Evolutionary conservation across 441 rosid genomes (phyloP), one percentile per base, ranked within the genome.

Genomic region (Daphne laureola): DNA sequence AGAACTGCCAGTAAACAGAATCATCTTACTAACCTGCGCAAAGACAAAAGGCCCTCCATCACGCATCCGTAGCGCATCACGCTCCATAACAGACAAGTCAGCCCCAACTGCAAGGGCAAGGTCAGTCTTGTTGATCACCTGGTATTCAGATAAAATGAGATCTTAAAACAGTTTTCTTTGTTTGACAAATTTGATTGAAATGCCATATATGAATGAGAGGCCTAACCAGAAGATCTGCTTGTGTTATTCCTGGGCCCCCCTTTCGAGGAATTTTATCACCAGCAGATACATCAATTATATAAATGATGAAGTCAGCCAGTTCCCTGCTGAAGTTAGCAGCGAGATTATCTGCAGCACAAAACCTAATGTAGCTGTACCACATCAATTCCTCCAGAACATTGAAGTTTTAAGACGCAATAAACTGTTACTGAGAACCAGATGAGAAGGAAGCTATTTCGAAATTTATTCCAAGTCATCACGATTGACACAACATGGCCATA

Each of bases 201-300:
- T 12, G 4, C 14, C 18, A 41, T 2, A 15, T 35, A 51, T 17
- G 16, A 23, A 43, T 48, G 23, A 41, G 42, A 52, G 12, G 42
- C 43, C 43, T 57, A 79, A 79, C 98, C 63, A 93, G 77, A 58
- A 93, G 93, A 74, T 93, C 95, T 71, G 96, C 97, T 80, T 90
- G 97, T 53, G 98, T 90, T 68, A 93, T 93, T 64, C 98, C 98
- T n/a, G 97, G 97, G 59, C 99, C 97, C 38, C 97, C 97, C 75
- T 90, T 93, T 46, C 96, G 82, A 7, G 99, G 99, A 40, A 90
- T 90, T 66, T 93, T 93, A 53, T 93, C 99, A 62, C 97, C 96
- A 14, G 60, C 97, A 8, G 96, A 93, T 14, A 93, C 99, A 70
- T 90, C 99, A 11, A 93, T 93, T 61, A 93, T 85, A 57, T 93